Base-by-base conservation (phyloP, 192 early-diverging fungal species). In the Podila epicladia region DNA sequence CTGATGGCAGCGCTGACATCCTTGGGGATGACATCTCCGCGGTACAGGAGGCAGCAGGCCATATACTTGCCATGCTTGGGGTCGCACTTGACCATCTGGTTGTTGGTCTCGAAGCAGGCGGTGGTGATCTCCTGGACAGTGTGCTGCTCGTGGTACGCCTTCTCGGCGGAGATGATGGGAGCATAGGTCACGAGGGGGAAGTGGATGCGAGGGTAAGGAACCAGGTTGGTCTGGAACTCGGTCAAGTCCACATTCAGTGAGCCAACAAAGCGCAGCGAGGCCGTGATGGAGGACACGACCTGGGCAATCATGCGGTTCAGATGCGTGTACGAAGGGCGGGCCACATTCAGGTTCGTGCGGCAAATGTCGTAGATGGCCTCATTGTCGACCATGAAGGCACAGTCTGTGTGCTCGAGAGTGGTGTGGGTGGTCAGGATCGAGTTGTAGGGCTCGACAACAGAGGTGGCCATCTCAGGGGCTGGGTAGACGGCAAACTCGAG, bases 31-130 rank as follows among this genome's bases (percentile, higher is more conserved):
- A 99, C 97, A 85, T 98, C 97, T 86, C 98, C 97, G 87, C 96
- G 98, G 91, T 98, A 99, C 78, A 98, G 87, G 68, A 98, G 90
- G 89, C 98, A 99, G 88, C 95, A 98, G 58, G 97, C 94, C 97
- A 99, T 99, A 92, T 97, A 99, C 92, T 97, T 98, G 83, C 97
- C 97, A n/a, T n/a, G n/a, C n/a, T n/a, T n/a, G n/a, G 96, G 95
- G 85, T 97, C 95, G 84, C 97, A 98, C 92, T 98, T 98, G 85
- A 98, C 97, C 96, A 99, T 98, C 89, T 99, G 97, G 91, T 98
- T 98, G 82, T 89, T 90, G 75, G 97, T 95, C 87, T 99, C 97
- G 86, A 99, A 99, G 89, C 97, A 98, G 41, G 96, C 88, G 78
- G 90, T 92, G 84, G 97, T 98, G 90, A 99, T 99, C 86, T 99